These are phyloP conservation scores for Eucalyptus dawsonii DNA, from an alignment of 345 rosid genomes.

Conservation along the genomic window DNA sequence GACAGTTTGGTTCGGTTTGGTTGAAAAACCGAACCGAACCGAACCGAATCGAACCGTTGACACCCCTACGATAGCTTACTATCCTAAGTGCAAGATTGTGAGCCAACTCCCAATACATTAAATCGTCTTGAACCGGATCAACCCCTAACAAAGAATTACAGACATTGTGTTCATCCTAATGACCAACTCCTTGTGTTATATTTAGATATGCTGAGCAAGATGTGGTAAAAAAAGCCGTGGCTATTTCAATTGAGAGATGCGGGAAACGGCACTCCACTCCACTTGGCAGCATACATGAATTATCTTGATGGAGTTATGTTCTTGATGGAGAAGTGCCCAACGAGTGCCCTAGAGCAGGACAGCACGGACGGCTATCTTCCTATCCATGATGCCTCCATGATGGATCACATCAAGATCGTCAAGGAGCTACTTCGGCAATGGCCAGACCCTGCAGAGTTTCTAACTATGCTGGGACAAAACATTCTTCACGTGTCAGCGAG, in stretches of 20 bases:
- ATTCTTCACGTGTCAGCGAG: neutral
- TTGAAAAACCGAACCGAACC: no score
- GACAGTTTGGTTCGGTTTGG: no score
- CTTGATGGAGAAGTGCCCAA: no score
- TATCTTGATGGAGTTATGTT: accelerated
- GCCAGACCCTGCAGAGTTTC: neutral
- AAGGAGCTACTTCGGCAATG: accelerated
- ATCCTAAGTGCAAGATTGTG: no score
- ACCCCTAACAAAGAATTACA: no score
- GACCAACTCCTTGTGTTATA: no score
- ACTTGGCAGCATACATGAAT: neutral
- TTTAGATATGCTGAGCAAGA: neutral
- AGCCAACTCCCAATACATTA: no score
- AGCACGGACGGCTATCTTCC: neutral
- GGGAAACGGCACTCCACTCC: neutral
- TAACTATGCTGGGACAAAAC: neutral
- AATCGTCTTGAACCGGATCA: no score
- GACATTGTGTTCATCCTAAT: no score
- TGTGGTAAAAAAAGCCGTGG: accelerated
- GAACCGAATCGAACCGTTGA: no score
- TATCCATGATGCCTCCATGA: neutral
- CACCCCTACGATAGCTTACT: no score
- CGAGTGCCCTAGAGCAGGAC: neutral
- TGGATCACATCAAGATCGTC: accelerated
- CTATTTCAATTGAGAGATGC: neutral